These are phyloP conservation scores for Gaillardinia entomophila DNA, from an alignment of 805 yeast species.

Conservation along the genomic window DNA sequence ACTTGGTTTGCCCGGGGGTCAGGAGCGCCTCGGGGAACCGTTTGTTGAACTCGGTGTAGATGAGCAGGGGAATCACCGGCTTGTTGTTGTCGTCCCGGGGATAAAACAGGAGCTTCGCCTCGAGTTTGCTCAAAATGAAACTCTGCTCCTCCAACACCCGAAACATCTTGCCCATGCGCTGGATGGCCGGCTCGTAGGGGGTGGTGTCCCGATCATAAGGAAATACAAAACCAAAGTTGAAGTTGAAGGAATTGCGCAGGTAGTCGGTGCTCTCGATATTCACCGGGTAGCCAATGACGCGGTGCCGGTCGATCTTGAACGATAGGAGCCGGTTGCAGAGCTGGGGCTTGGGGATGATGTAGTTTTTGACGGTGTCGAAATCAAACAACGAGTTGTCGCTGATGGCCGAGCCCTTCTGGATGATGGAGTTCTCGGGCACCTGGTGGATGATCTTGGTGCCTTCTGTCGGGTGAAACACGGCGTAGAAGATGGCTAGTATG, in stretches of 20 bases:
- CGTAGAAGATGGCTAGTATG: constrained; percentile 81
- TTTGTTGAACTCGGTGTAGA: background rate
- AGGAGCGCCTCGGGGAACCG: constrained; percentile 1
- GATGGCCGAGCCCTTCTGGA: constrained; percentile 16
- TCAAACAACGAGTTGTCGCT: constrained; percentile 41
- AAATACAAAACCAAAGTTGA: constrained; percentile 90
- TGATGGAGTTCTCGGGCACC: constrained; percentile 72
- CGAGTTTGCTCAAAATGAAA: constrained; percentile 57
- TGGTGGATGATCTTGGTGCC: constrained; percentile 91
- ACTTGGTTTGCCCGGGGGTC: constrained; percentile 32
- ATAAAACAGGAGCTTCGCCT: constrained; percentile 33
- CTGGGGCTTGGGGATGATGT: constrained; percentile 89
- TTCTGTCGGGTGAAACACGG: constrained; percentile 92
- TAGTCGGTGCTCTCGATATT: constrained; percentile 68
- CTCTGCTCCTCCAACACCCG: constrained; percentile 86
- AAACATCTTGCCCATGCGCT: constrained; percentile 83
- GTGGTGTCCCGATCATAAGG: constrained; percentile 74
- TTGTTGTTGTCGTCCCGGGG: constrained; percentile 2
- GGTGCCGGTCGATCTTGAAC: constrained; percentile 60
- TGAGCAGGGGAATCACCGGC: constrained; percentile 1
- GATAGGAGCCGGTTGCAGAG: constrained; percentile 79
- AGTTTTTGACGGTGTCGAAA: constrained; percentile 83
- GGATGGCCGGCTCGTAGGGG: constrained; percentile 81
- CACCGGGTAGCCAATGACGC: constrained; percentile 86
- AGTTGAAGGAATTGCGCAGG: constrained; percentile 86